Evolutionary conservation across 140 eudicot genomes (phyloP), one percentile per base, ranked within the genome.

Genomic region (Stevia rebaudiana): DNA sequence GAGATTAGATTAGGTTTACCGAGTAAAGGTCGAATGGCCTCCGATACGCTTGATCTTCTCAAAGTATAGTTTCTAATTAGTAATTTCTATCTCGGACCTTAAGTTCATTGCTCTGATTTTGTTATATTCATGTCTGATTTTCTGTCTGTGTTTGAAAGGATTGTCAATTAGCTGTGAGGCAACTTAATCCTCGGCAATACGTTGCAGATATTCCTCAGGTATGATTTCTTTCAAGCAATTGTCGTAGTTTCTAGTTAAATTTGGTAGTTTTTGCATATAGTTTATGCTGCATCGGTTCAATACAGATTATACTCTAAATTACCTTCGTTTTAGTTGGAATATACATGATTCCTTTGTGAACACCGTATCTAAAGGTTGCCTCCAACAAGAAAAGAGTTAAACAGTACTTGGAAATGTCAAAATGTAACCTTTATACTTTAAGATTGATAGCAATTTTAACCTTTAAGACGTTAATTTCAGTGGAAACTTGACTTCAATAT

Each of bases 171-270:
- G 75, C 96, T 8, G 98, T 92, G 72, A 83, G 79, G 79, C 98
- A 92, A 70, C 87, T 71, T 49, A 92, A 92, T 83, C 96, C 96
- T 12, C 80, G 98, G 12, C 98, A 92, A 81, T 92, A 92, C 61
- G 96, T 92, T 73, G 98, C 98, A 0, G 87, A 92, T 23, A 92
- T 92, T 36, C 96, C 96, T 43, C 95, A 82, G 96, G 98, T 85
- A 8, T 17, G 63, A 50, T 23, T 51, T 25, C n/a, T n/a, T 18
- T 48, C 24, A 2, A 6, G 7, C 28, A 48, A 48, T 17, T 47
- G 17, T 48, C 13, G 6, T 48, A 18, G 28, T 48, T 47, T 17
- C 13, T 48, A n/a, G n/a, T 18, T 13, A 48, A 48, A 15, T 47
- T 48, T 48, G 28, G 6, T 48, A 18, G 28, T 48, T 47, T 17